Evolutionary conservation across 1,284 basidiomycete genomes (phyloP), one percentile per base, ranked within the genome.

Genomic region (Nidula niveotomentosa): DNA sequence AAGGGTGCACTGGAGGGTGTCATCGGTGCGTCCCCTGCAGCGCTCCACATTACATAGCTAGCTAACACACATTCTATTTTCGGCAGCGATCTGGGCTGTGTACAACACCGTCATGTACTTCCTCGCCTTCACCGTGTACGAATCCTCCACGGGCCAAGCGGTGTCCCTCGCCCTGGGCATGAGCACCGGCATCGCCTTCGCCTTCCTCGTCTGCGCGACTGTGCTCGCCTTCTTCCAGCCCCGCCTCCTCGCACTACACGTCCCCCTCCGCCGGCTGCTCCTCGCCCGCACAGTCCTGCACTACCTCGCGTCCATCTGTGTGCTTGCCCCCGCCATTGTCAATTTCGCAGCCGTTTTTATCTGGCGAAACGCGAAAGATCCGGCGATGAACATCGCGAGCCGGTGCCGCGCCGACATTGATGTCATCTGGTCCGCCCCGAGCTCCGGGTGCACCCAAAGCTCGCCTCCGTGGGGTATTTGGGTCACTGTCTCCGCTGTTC

Each of bases 61-160:
- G 6, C 30, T 30, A 30, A 30, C 30, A 30, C 30, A 30, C 5
- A 30, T 30, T 30, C 30, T 30, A 30, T 30, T 30, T 30, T 55
- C 36, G 48, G 15, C 59, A 88, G 86, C 70, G 59, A 64, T 65
- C 36, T 90, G 86, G 85, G 76, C 80, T 18, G 64, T 74, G 3
- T 90, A 86, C 65, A 85, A 78, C 58, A 76, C 79, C 8, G 66
- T 82, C 52, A 84, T 86, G 49, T 90, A 90, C 65, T 84, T 79
- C 63, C 59, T 88, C 9, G 83, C 84, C 8, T 84, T 77, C 59
- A 66, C 68, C 4, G 63, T 67, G 12, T 76, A 76, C 62, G 54
- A 70, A 1, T 71, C 77, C 12, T 60, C 61, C 23, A 64, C 61
- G 23, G 75, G 79, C 44, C 76, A 78, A 59, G 63, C 68, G 1